phyloP scores from a whole-genome alignment of 73 alveolate species.

The Paramecium tetraurelia region DNA sequence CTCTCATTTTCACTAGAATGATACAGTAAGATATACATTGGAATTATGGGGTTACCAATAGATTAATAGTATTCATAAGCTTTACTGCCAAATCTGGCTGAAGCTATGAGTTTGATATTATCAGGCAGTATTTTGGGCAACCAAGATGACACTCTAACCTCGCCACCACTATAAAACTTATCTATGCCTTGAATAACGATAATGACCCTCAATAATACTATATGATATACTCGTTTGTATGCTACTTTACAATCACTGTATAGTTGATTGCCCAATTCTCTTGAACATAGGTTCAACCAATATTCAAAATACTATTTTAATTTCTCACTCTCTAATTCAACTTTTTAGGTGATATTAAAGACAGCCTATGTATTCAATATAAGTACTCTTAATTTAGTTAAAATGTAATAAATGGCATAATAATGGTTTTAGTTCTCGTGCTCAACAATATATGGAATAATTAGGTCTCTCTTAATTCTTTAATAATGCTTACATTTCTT shows the following conservation, averaged over 20 bases:
- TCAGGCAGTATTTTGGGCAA: conserved; percentile 34
- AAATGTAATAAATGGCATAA: not conserved
- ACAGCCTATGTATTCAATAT: not conserved
- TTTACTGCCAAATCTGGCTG: not conserved
- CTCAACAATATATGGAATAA: conserved; percentile 41
- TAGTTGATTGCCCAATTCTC: not conserved
- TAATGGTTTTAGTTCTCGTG: conserved; percentile 26
- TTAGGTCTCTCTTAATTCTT: not conserved
- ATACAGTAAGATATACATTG: not conserved
- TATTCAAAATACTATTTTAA: conserved; percentile 35
- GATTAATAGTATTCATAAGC: not conserved
- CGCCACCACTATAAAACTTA: conserved; percentile 20
- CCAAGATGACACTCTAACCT: conserved; percentile 18
- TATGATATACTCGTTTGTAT: conserved; percentile 11
- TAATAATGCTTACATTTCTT: not conserved
- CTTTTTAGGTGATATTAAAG: not conserved
- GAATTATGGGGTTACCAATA: not conserved
- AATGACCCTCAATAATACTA: not conserved
- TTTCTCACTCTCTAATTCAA: conserved; percentile 33
- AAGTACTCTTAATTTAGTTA: not conserved
- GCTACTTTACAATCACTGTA: not conserved
- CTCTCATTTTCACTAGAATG: not conserved
- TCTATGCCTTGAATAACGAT: not conserved
- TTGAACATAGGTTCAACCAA: conserved; percentile 17
- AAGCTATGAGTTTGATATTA: not conserved